These are phyloP conservation scores for Candida verbasci DNA, from an alignment of 805 yeast species.

Conservation along the genomic window DNA sequence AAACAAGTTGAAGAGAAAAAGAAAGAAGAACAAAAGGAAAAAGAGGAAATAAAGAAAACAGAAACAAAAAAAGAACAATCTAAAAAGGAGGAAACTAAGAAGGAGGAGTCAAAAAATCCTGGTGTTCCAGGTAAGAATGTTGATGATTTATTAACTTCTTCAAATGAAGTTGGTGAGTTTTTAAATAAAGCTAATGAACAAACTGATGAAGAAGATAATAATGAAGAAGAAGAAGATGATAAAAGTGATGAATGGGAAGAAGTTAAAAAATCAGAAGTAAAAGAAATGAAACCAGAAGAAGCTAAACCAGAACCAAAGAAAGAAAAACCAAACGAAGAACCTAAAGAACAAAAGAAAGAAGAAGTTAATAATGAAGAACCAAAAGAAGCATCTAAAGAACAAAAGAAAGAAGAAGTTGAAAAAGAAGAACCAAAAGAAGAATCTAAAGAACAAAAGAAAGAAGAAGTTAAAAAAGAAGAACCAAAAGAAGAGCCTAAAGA, in stretches of 20 bases:
- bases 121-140: slow-evolving; percentile 19
- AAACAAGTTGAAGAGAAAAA: slow-evolving; percentile 18
- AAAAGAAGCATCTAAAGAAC: slow-evolving; percentile 14
- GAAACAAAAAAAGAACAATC: slow-evolving; percentile 7
- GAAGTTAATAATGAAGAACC: slow-evolving; percentile 3
- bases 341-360: slow-evolving; percentile 14
- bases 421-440: slow-evolving; percentile 10
- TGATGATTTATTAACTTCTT: slow-evolving; percentile 35
- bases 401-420: slow-evolving; percentile 10
- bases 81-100: slow-evolving; percentile 8
- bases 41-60: slow-evolving; percentile 6
- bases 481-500: neutral
- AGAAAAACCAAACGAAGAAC: slow-evolving; percentile 10
- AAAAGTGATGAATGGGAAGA: slow-evolving; percentile 37
- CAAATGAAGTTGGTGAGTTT: slow-evolving; percentile 30
- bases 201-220: slow-evolving; percentile 35
- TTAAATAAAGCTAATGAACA: slow-evolving; percentile 35
- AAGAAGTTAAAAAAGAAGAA: slow-evolving; percentile 7
- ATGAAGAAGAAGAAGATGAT: slow-evolving; percentile 14
- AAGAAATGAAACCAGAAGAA: neutral
- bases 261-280: slow-evolving; percentile 24
- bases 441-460: slow-evolving; percentile 1
- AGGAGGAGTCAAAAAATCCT: slow-evolving; percentile 7
- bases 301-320: slow-evolving; percentile 4
- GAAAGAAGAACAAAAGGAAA: slow-evolving; percentile 13